Percentiles rank a stretch among this genome's conserved stretches.
Conservation (phyloP, 345 rosid species). For the Brassica cretica region DNA sequence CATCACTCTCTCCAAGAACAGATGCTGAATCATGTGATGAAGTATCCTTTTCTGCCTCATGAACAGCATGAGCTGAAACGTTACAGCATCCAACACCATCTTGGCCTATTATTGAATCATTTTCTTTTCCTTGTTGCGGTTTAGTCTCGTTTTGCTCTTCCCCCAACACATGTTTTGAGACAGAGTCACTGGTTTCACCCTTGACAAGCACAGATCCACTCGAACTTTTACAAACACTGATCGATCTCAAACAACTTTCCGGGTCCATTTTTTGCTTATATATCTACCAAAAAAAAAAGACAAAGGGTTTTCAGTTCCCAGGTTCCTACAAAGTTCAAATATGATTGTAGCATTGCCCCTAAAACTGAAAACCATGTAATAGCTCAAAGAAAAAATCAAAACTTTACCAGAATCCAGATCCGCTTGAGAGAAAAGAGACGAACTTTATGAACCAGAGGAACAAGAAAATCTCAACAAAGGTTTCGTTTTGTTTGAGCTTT, state of each 20-base stretch:
- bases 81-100: slow-evolving; percentile 35
- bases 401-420: slow-evolving; percentile 32
- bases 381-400: slow-evolving; percentile 14
- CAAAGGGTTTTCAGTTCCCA: background rate
- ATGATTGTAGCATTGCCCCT: slow-evolving; percentile 6
- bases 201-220: slow-evolving; percentile 33
- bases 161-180: slow-evolving; percentile 21
- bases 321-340: slow-evolving; percentile 25
- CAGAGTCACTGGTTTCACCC: slow-evolving; percentile 37
- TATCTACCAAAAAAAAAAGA: background rate
- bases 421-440: slow-evolving; percentile 6
- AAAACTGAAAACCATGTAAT: slow-evolving; percentile 1
- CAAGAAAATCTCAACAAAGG: slow-evolving; percentile 6
- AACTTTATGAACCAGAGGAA: slow-evolving; percentile 10
- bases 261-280: slow-evolving; percentile 44
- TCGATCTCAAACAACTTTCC: slow-evolving; percentile 28
- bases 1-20: slow-evolving; percentile 20
- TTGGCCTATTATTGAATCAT: slow-evolving; percentile 22
- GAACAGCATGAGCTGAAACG: slow-evolving; percentile 22
- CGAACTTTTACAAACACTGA: slow-evolving; percentile 35
- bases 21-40: background rate
- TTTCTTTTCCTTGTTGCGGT: background rate
- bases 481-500: background rate
- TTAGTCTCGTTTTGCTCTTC: slow-evolving; percentile 22
- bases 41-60: background rate